phyloP scores from a whole-genome alignment of 441 rosid species.

The Theobroma grandiflorum region DNA sequence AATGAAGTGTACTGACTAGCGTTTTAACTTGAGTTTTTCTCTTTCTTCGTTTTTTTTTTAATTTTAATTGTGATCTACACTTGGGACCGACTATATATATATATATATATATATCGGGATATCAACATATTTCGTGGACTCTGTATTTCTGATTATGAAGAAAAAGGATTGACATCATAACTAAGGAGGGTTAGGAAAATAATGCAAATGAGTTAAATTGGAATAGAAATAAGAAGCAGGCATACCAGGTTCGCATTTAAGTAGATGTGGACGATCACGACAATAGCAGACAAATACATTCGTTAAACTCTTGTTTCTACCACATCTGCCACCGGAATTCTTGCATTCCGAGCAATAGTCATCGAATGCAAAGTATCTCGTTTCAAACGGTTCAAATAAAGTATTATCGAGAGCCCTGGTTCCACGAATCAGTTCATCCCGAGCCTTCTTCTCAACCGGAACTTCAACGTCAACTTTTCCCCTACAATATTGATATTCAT shows the following conservation, averaged over 20 bases:
- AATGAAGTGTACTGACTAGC: no score
- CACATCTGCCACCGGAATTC: neutral
- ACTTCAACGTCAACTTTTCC: neutral
- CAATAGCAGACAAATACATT: neutral
- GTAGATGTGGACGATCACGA: neutral
- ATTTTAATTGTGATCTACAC: no score
- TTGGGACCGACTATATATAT: no score
- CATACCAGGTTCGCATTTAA: neutral
- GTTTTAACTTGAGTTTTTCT: no score
- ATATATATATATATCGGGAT: no score
- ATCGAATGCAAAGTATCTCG: neutral
- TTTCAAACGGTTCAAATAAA: neutral
- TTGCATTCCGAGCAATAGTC: rapidly evolving
- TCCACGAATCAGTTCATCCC: neutral
- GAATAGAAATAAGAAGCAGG: neutral
- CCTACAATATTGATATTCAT: no score
- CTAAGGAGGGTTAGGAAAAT: no score
- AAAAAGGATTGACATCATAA: neutral
- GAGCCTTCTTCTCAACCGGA: neutral
- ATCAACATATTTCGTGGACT: no score
- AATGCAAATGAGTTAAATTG: no score
- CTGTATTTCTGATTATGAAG: neutral
- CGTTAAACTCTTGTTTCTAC: neutral
- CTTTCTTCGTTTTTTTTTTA: no score
- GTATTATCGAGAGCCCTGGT: neutral